Evolutionary conservation across 148 eudicot genomes (phyloP), one percentile per base, ranked within the genome.

Genomic region (Camellia granthamiana): DNA sequence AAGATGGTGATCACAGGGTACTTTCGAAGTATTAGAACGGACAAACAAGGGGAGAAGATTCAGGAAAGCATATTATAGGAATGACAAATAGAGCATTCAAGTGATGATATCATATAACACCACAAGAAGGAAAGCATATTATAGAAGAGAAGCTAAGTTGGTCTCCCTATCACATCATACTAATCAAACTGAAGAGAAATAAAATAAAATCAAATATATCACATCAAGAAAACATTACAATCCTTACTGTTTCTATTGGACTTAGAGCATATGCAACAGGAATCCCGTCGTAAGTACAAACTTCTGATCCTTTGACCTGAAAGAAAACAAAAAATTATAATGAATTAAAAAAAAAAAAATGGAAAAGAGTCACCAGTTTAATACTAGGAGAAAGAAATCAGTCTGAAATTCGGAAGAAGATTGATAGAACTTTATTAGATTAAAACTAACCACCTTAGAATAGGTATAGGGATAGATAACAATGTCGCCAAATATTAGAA

Each of bases 251-350:
- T 90, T 96, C 99, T 15, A 64, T 81, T 62, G 99, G 97, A 83
- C 81, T 81, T 67, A 84, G 82, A 72, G 99, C 95, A 84, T 93
- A 96, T 79, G 89, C 98, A 79, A 96, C 94, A 55, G 98, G 93
- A 62, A 76, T 60, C 75, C 95, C 91, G 77, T 82, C 97, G 80
- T 82, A 88, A 65, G 89, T 87, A 79, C 10, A 72, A 77, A 96
- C 83, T 84, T 96, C 97, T 81, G 90, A 91, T 81, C 99, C 99
- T 92, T 87, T 92, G 58, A 96, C 99, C 99, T 96, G 83, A 77
- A 67, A 1, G 38, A 30, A 38, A 54, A 64, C 6, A 15, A 77
- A 19, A 23, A 12, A 44, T 62, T 43, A 47, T 0, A n/a, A 6
- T 10, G 0, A n/a, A 43, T 12, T 21, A 62, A 6, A 12, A 10